Percentiles rank a stretch among this genome's conserved stretches.
phyloP scores from a whole-genome alignment of 164 flowering plant genomes.

The Sextonia rubra region DNA sequence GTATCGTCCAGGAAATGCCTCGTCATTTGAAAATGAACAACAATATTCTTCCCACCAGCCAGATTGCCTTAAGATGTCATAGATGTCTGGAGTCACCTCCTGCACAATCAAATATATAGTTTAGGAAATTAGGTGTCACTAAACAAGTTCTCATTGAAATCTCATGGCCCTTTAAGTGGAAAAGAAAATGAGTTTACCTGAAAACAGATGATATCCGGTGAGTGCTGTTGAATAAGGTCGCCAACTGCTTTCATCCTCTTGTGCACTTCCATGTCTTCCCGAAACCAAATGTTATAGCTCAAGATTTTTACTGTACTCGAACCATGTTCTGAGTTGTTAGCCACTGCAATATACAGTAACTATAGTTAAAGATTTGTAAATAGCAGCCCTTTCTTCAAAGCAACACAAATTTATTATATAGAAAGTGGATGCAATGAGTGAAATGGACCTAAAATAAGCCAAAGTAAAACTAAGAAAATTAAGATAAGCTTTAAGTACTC shows the following conservation, averaged over 20 bases:
- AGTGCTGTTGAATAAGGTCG: constrained; percentile 63
- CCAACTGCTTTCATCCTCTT: constrained; percentile 87
- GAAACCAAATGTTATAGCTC: constrained; percentile 92
- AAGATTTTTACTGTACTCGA: constrained; percentile 47
- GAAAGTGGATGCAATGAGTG: background rate
- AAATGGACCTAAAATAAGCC: no score
- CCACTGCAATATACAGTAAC: constrained; percentile 16
- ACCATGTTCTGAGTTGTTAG: constrained; percentile 9
- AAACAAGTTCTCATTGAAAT: background rate
- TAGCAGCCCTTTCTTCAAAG: background rate
- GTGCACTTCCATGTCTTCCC: constrained; percentile 78
- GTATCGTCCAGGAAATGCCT: constrained; percentile 41
- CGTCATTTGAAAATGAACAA: constrained; percentile 58
- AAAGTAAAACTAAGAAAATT: no score
- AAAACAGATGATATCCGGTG: constrained; percentile 83
- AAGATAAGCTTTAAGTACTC: no score
- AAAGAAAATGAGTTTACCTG: constrained; percentile 51
- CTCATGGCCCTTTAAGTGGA: background rate
- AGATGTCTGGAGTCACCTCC: constrained; percentile 87
- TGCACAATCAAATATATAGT: constrained; percentile 23
- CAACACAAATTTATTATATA: background rate
- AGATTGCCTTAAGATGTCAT: constrained; percentile 48
- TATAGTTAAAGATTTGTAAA: background rate
- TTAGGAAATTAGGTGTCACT: background rate
- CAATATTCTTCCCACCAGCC: constrained; percentile 81